These are phyloP conservation scores for Fusarium sp. DNA, from an alignment of 2,329 filamentous ascomycete species.

Conservation along the genomic window DNA sequence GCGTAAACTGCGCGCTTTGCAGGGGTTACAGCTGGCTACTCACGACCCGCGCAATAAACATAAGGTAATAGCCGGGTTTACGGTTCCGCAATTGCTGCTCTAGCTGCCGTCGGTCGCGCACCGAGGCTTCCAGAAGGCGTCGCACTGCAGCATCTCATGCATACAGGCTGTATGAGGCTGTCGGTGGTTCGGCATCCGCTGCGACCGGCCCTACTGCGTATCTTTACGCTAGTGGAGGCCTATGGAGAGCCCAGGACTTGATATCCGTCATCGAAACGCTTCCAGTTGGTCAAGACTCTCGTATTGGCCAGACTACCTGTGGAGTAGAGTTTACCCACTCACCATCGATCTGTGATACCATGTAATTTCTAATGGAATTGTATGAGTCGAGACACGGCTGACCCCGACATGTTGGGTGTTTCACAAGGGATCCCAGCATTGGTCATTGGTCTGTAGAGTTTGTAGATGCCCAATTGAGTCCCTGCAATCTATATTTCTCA, in stretches of 20 bases:
- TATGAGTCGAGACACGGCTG: conserved; percentile 25
- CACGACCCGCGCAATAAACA: conserved; percentile 9
- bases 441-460: neutral
- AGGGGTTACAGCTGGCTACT: neutral
- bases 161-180: neutral
- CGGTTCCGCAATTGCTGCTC: conserved; percentile 1
- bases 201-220: neutral
- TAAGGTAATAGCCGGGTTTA: conserved; percentile 4
- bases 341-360: conserved; percentile 23
- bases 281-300: conserved; percentile 27
- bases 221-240: neutral
- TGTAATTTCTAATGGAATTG: conserved; percentile 29
- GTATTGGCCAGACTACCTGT: conserved; percentile 7
- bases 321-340: conserved; percentile 8
- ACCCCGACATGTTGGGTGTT: conserved; percentile 9
- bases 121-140: neutral
- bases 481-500: neutral
- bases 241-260: conserved; percentile 14
- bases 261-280: conserved; percentile 38
- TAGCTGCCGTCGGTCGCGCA: conserved; percentile 4
- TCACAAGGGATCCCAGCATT: neutral
- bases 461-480: neutral
- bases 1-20: neutral
- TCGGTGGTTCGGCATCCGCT: neutral
- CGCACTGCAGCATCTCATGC: neutral